Base-by-base conservation (phyloP, 768 basidiomycete species). In the Auriscalpium vulgare region DNA sequence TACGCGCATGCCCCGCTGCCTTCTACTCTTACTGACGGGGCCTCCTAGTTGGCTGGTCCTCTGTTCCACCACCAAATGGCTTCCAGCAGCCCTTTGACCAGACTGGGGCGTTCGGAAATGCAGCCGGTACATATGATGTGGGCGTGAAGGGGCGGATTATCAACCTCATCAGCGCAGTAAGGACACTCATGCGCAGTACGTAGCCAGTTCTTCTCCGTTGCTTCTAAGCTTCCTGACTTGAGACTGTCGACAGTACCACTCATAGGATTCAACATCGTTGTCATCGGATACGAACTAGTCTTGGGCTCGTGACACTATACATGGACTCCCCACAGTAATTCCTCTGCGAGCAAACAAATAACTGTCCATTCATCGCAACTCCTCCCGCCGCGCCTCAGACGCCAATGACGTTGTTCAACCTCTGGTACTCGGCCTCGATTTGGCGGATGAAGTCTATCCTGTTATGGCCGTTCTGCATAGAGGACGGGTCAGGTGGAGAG, bases 101-200 rank as follows among this genome's bases (percentile, higher is more conserved):
- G 60, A 66, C 77, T 46, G 89, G 86, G 63, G 87, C 87, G 64
- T 84, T 84, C 64, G 73, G 75, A 55, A 78, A 80, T 7, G 29
- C 29, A 29, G 29, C 29, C 36, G 72, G 68, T 37, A 74, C 65
- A 55, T 78, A 76, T 56, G 74, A 92, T 21, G 75, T 82, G 47
- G 79, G 88, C 17, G 72, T 97, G 59, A 97, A 97, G 74, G 81
- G 82, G 59, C 82, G 91, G 65, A 70, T 97, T 58, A 83, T 98
- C 68, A 90, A 91, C 74, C 82, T 99, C 64, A 97, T 97, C 60
- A 83, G 88, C 63, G 95, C 95, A 38, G 93, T 97, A 58, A 79
- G 95, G 72, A 98, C 95, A 47, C 78, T 99, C 64, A 91, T 98
- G 91, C 84, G 95, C 71, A 93, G 95, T 99, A 69, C 76, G 95